Evolutionary conservation across 1,139 yeast genomes (phyloP).

Genomic region (Suhomyces terraborum): DNA sequence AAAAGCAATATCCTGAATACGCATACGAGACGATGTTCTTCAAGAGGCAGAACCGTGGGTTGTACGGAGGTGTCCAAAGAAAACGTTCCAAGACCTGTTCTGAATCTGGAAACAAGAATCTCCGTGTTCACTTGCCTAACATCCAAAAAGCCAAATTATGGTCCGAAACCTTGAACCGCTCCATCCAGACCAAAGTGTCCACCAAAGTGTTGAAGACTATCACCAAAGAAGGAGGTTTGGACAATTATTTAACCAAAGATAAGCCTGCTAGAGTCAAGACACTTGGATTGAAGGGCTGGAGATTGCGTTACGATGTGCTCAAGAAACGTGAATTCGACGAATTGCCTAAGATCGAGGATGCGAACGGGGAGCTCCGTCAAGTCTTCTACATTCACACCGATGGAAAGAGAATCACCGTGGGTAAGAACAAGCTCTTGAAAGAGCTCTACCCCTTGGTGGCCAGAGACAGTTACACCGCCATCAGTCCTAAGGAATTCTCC

Average conservation of each 20-base stretch:
- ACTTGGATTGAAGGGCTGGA: constrained; percentile 91
- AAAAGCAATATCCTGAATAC: constrained; percentile 67
- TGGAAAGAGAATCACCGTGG: constrained; percentile 55
- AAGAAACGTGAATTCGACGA: constrained; percentile 30
- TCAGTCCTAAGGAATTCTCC: constrained; percentile 49
- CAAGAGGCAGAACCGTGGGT: constrained; percentile 84
- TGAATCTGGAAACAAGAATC: constrained; percentile 70
- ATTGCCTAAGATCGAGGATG: constrained; percentile 28
- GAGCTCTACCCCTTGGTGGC: constrained; percentile 55
- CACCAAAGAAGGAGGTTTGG: constrained; percentile 92
- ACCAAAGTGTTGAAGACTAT: constrained; percentile 83
- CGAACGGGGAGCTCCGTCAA: constrained; percentile 34
- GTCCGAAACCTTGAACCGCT: constrained; percentile 73
- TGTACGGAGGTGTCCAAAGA: constrained; percentile 86
- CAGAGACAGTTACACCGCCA: constrained; percentile 46
- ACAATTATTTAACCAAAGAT: constrained; percentile 81
- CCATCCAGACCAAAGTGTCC: constrained; percentile 63
- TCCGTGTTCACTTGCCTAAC: constrained; percentile 82
- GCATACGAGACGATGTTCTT: constrained; percentile 76
- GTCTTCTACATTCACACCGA: constrained; percentile 53
- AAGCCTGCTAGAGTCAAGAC: constrained; percentile 89
- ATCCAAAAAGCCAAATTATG: constrained; percentile 73
- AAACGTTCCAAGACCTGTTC: constrained; percentile 77
- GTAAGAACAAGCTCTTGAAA: constrained; percentile 62
- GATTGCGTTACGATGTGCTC: constrained; percentile 73